Base-by-base conservation (phyloP, 106 monocot species). In the Apostasia ramifera region DNA sequence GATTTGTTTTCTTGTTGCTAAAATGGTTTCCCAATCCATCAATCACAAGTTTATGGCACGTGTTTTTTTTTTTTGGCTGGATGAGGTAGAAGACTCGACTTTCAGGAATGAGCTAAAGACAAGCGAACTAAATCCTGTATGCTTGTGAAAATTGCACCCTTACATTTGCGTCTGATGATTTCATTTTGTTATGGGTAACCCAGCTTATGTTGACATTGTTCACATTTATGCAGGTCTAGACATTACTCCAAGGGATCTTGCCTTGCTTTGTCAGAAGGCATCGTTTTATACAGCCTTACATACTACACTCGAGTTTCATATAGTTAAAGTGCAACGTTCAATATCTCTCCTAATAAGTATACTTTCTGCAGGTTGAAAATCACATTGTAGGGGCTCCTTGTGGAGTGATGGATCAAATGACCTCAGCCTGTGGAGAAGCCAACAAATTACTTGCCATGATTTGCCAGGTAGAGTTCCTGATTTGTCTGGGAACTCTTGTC, bases 381-480 rank as follows among this genome's bases (percentile, higher is more conserved):
- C 84, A 71, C 57, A 75, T 93, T 43, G 93, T 93, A 75, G 93
- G 93, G 39, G 93, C 89, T 73, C 93, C 93, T 46, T 93, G 93
- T 78, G 93, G 93, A 40, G 86, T 93, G 42, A 93, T 93, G 89
- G 93, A 93, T 69, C 93, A 93, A 69, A 93, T 93, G 86, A 80
- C 93, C 44, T 93, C 93, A 47, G 86, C 93, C 51, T 93, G 93
- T 69, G 93, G 93, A 47, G 93, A 93, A 82, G 86, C 93, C 55
- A 89, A 93, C 73, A 93, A 93, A 76, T 78, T 93, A 48, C 93
- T 93, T 83, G 93, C 93, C 44, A 89, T 93, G 93, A 84, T 89
- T 78, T 93, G 93, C 74, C 93, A 93, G 81, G 89, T 93, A 48
- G 70, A 40, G 11, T 3, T 40, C 4, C 60, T 66, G 14, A 26